These are phyloP conservation scores for Samsoniella hepiali DNA, from an alignment of 2,329 filamentous ascomycete genomes.

Conservation along the genomic window DNA sequence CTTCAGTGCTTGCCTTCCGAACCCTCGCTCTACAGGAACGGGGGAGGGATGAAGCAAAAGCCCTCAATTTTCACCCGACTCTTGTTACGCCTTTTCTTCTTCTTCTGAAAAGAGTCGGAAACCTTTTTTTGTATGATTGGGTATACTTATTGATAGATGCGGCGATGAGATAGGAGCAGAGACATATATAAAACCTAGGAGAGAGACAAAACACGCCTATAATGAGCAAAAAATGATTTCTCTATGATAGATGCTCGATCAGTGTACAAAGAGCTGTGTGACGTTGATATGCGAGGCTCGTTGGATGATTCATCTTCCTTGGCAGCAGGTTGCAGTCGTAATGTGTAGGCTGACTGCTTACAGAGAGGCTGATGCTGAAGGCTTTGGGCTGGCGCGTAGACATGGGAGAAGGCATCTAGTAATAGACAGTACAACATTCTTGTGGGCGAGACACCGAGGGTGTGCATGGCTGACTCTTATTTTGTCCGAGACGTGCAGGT, in stretches of 20 bases:
- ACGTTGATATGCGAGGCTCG: background rate
- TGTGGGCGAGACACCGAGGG: too few species aligned
- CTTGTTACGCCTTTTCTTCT: background rate
- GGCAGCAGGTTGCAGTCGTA: too few species aligned
- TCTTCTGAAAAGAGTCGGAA: background rate
- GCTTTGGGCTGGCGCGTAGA: too few species aligned
- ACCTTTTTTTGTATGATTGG: constrained; percentile 12
- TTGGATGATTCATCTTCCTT: background rate
- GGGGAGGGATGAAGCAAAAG: background rate
- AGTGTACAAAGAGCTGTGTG: background rate
- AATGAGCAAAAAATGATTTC: constrained; percentile 2
- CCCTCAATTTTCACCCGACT: constrained; percentile 1
- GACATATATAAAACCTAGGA: constrained; percentile 10
- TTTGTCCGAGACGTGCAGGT: background rate
- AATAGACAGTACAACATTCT: too few species aligned
- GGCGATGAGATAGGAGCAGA: constrained; percentile 10
- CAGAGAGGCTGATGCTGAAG: too few species aligned
- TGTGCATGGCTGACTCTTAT: background rate
- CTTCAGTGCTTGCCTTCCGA: background rate
- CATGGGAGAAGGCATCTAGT: too few species aligned
- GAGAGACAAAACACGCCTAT: background rate
- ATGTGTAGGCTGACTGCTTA: too few species aligned
- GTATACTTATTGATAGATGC: constrained; percentile 9
- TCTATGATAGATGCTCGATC: background rate
- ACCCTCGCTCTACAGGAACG: background rate